Base-by-base conservation (phyloP, 23 red algal genomes). In the Gracilaria gracilis region DNA sequence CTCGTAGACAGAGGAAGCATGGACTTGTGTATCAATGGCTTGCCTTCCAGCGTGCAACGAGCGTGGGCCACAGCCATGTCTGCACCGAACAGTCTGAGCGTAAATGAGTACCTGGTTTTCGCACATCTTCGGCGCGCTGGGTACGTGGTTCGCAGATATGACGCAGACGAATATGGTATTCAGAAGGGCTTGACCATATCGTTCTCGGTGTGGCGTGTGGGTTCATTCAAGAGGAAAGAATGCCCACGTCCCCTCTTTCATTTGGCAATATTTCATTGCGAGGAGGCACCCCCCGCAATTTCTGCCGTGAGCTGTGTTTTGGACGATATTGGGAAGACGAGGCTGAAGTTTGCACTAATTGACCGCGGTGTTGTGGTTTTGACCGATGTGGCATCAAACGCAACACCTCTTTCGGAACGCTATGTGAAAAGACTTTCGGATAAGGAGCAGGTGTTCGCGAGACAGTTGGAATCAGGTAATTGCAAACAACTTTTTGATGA, bases 91-190 rank as follows among this genome's bases (percentile, higher is more conserved):
- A 38, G 65, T 31, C 25, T 92, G 34, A 78, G 62, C 0, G 15
- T 94, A 28, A 88, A 96, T 36, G 80, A 88, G 75, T 96, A 96
- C 66, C 48, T 88, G 35, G 95, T 76, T 12, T 96, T 75, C 54
- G 82, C 74, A 12, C 80, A 96, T 57, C 80, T 96, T 42, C 79
- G 95, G 33, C 88, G 95, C 14, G 61, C 86, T 16, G 95, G 95
- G n/a, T 96, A 93, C 46, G 88, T 92, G 19, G 89, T 93, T 54
- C 73, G 89, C 14, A 92, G 89, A 65, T 75, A 67, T 61, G 78
- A 84, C 70, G 83, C 77, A 58, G 44, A 50, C 15, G 87, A 74
- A 40, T 71, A 93, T 5, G 54, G 57, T 9, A 57, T 32, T 28
- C 29, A 27, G 4, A 21, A 61, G 9, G 80, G 42, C 2, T 55